Conservation (phyloP, 2,329 filamentous ascomycete species). For the Capronia epimyces region DNA sequence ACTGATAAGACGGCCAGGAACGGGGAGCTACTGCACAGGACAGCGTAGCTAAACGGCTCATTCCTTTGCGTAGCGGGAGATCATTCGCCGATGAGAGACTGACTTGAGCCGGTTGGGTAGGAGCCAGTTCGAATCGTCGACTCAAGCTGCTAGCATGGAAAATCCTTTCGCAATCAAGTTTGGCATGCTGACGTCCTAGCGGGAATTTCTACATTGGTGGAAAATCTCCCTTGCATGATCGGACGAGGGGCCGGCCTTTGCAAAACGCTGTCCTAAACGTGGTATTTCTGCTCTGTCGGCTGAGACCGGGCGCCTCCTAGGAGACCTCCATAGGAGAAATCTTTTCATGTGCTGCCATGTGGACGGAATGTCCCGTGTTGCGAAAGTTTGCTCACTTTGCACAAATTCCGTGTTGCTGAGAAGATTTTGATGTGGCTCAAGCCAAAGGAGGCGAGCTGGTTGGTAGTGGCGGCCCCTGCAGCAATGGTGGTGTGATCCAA, state of each 20-base stretch:
- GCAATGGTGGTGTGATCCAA: constrained; percentile 10
- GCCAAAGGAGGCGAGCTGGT: neutral
- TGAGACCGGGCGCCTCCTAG: neutral
- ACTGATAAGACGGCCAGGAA: constrained; percentile 12
- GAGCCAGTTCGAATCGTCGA: neutral
- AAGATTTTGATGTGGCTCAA: neutral
- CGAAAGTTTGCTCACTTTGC: neutral
- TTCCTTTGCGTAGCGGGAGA: constrained; percentile 10
- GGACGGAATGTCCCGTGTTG: neutral
- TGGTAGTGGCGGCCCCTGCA: neutral
- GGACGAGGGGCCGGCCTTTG: constrained; percentile 8
- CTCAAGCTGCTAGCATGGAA: neutral
- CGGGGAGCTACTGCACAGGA: neutral
- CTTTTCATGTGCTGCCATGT: neutral
- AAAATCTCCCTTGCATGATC: constrained; percentile 5
- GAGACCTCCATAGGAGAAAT: neutral
- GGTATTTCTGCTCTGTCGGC: neutral
- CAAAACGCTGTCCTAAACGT: constrained; percentile 5
- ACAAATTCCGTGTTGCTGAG: neutral
- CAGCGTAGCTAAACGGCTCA: constrained; percentile 14
- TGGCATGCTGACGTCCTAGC: constrained; percentile 18
- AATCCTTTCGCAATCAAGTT: neutral
- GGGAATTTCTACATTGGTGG: neutral
- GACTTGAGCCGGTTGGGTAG: constrained; percentile 9
- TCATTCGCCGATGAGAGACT: constrained; percentile 10